Percentiles rank a stretch among this genome's conserved stretches.
Conservation (phyloP, 2,329 filamentous ascomycete genomes). For the Cordyceps tenuipes region DNA sequence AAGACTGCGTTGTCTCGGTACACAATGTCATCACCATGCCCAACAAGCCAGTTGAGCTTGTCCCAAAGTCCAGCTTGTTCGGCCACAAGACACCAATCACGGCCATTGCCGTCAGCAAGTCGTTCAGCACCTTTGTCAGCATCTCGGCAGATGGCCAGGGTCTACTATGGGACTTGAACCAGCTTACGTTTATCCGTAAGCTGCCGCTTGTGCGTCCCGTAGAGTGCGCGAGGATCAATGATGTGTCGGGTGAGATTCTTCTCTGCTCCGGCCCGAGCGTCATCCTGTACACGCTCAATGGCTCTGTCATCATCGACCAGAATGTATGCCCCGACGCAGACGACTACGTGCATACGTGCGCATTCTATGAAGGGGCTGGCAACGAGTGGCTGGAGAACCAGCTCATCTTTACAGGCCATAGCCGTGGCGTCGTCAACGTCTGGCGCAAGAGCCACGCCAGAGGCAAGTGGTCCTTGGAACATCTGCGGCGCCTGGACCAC, state of each 20-base stretch:
- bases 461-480: slow-evolving; percentile 66
- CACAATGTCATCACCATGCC: slow-evolving; percentile 61
- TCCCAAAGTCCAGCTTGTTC: slow-evolving; percentile 73
- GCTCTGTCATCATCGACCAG: slow-evolving; percentile 72
- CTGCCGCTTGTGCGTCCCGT: slow-evolving; percentile 50
- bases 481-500: slow-evolving; percentile 77
- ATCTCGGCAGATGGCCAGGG: slow-evolving; percentile 74
- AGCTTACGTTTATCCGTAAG: slow-evolving; percentile 74
- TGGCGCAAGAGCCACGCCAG: slow-evolving; percentile 49
- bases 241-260: slow-evolving; percentile 82
- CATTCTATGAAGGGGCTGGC: slow-evolving; percentile 84
- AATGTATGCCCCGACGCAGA: slow-evolving; percentile 63
- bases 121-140: slow-evolving; percentile 81
- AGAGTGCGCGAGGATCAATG: slow-evolving; percentile 79
- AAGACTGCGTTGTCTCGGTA: slow-evolving; percentile 84
- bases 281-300: slow-evolving; percentile 80
- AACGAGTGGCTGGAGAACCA: slow-evolving; percentile 88
- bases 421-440: slow-evolving; percentile 73
- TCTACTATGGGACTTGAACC: slow-evolving; percentile 90
- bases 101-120: slow-evolving; percentile 73
- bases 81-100: slow-evolving; percentile 82
- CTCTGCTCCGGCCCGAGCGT: slow-evolving; percentile 71
- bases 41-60: slow-evolving; percentile 66
- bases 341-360: slow-evolving; percentile 72
- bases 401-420: slow-evolving; percentile 83